Evolutionary conservation across 371 early-diverging fungal genomes (phyloP), one percentile per base, ranked within the genome.

Genomic region (Apophysomyces ossiformis): DNA sequence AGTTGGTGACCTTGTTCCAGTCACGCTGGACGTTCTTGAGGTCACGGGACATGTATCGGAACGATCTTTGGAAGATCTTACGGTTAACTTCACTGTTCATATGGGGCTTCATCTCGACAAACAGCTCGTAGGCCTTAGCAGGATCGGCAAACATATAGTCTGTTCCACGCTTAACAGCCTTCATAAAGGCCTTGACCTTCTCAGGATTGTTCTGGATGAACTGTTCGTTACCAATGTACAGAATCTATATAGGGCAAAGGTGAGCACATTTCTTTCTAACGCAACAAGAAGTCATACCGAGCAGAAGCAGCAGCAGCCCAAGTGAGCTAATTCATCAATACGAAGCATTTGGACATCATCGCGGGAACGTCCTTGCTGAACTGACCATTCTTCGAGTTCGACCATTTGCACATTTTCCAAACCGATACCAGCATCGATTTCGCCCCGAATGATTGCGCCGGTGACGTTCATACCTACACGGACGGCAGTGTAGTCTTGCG

Each of bases 381-480:
- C 82, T 36, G 81, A 84, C 86, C 87, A 87, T 63, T 87, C 84
- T 71, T 89, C 89, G n/a, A 89, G 69, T 57, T 89, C 88, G 39
- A 87, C 89, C 81, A 83, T 83, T 67, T 89, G 89, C 35, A 89
- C 85, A 56, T 87, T 87, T 62, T 89, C 89, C n/a, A 89, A 76
- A 37, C 89, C 89, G 54, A 89, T 85, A 58, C 90, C 90, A n/a
- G 87, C 90, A 71, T 89, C 84, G 56, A 89, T 87, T 2, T 79
- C 80, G 35, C 87, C 86, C 16, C 81, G 74, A 60, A 82, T 86
- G 70, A 89, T 85, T 32, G 87, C 85, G 16, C 80, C 81, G 7
- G 86, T 81, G 15, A 88, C 88, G 56, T 87, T 87, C 88, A 89
- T 88, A n/a, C 90, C 88, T 4, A 88, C 90, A 39, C 88, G 86